Evolutionary conservation across 352 stramenopile species (phyloP), one percentile per base, ranked within the genome.

Genomic region (Pythium aristosporum): DNA sequence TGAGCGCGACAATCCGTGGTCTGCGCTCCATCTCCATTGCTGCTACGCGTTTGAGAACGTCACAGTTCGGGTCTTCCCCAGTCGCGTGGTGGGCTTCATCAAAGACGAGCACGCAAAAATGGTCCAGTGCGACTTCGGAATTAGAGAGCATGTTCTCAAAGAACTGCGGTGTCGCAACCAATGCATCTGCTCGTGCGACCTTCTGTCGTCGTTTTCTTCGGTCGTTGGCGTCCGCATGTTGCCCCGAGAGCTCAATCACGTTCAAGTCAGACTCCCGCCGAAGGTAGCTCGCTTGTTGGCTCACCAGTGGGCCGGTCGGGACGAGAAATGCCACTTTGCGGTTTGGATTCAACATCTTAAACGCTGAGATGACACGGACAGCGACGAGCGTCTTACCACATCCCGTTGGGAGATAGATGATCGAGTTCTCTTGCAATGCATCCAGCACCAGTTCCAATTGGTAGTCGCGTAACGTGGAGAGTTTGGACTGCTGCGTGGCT

Each of bases 81-180:
- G 72, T 90, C 4, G 79, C 82, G 47, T 94, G 85, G 50, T 94
- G 85, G 5, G 85, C 85, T 73, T 94, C 82, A 41, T 94, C 85
- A 69, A 94, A 91, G 16, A 94, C 77, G 72, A 94, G 76, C 41
- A 82, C 63, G 48, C 79, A 87, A 20, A 89, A 87, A 53, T 91
- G 71, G 13, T 75, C 74, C 16, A 91, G 73, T 3, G 43, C 62
- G 0, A 84, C 71, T 16, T 67, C 60, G 0, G 49, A 16, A 11
- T 72, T 66, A 46, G 65, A 74, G 11, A 90, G 25, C 67, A 87
- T 74, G 57, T 92, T 92, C 20, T 78, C 53, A 42, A 92, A 92
- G 44, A 80, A 91, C 62, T 89, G 77, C 1, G 82, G 81, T 3
- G 85, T 94, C 36, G 82, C 79, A 13, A 88, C 77, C 0, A 94